Evolutionary conservation across 345 rosid species (phyloP).

Genomic region (Eucalyptus marginata): DNA sequence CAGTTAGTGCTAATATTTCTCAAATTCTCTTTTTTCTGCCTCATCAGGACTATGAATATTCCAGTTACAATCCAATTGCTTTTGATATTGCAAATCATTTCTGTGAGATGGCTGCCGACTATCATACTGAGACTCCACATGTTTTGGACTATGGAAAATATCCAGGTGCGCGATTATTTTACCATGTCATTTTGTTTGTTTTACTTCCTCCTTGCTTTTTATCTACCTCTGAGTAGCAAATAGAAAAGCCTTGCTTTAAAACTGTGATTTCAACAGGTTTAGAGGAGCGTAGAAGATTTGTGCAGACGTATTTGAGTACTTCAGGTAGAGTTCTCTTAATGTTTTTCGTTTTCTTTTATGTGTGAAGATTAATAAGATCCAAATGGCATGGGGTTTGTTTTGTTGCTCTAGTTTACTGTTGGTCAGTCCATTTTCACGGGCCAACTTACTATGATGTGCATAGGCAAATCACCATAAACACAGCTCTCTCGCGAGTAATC

Average conservation of each 20-base stretch:
- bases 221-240: background rate
- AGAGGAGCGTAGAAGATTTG: slow-evolving; percentile 66
- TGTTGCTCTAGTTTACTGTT: background rate
- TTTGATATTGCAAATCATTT: slow-evolving; percentile 96
- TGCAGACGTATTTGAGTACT: slow-evolving; percentile 42
- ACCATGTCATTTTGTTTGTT: background rate
- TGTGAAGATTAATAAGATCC: background rate
- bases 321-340: slow-evolving; percentile 30
- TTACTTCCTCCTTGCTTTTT: background rate
- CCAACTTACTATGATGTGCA: background rate
- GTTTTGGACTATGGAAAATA: slow-evolving; percentile 68
- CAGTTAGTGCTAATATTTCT: background rate
- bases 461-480: background rate
- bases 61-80: slow-evolving; percentile 81
- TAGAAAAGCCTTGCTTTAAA: background rate
- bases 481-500: background rate
- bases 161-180: slow-evolving; percentile 40
- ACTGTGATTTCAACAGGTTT: slow-evolving; percentile 21
- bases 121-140: slow-evolving; percentile 88
- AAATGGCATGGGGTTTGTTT: background rate
- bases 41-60: slow-evolving; percentile 82
- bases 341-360: background rate
- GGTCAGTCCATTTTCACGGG: background rate
- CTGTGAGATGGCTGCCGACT: slow-evolving; percentile 92
- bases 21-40: background rate